Conservation (phyloP, 2,329 filamentous ascomycete genomes). For the Colletotrichum brevisporum region DNA sequence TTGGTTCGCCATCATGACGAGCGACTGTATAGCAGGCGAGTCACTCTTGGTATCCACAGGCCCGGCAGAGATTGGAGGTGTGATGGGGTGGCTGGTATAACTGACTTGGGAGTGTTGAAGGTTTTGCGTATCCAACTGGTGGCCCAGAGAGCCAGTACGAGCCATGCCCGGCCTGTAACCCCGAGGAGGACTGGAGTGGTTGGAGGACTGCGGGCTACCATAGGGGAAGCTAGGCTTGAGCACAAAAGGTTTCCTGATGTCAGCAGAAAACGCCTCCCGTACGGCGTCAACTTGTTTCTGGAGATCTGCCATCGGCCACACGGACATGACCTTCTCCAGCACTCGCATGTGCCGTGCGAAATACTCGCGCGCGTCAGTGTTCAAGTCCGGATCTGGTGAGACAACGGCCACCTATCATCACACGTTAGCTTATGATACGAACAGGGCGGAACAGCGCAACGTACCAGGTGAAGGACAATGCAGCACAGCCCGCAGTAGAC, state of each 20-base stretch:
- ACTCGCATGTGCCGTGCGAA: slow-evolving; percentile 96
- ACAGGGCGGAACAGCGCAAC: slow-evolving; percentile 52
- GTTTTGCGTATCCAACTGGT: slow-evolving; percentile 67
- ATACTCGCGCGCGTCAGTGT: slow-evolving; percentile 86
- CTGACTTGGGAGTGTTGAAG: slow-evolving; percentile 72
- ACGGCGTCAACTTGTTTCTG: slow-evolving; percentile 91
- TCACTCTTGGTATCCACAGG: slow-evolving; percentile 83
- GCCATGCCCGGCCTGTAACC: slow-evolving; percentile 64
- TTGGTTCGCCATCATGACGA: slow-evolving; percentile 78
- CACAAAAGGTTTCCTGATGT: slow-evolving; percentile 87
- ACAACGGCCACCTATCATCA: slow-evolving; percentile 85
- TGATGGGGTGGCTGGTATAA: slow-evolving; percentile 80
- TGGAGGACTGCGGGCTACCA: slow-evolving; percentile 79
- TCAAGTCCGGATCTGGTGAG: slow-evolving; percentile 91
- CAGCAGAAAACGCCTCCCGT: slow-evolving; percentile 90
- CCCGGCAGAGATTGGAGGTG: slow-evolving; percentile 83
- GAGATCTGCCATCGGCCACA: slow-evolving; percentile 91
- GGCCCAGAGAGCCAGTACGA: slow-evolving; percentile 65
- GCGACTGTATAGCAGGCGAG: slow-evolving; percentile 79
- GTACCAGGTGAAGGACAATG: slow-evolving; percentile 91
- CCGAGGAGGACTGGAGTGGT: slow-evolving; percentile 74
- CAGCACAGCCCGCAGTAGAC: slow-evolving; percentile 94
- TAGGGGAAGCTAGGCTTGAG: slow-evolving; percentile 90
- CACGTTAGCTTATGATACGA: slow-evolving; percentile 13
- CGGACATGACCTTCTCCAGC: slow-evolving; percentile 84